Conservation (phyloP, 2,329 filamentous ascomycete species). For the Stagonosporopsis rhizophila region DNA sequence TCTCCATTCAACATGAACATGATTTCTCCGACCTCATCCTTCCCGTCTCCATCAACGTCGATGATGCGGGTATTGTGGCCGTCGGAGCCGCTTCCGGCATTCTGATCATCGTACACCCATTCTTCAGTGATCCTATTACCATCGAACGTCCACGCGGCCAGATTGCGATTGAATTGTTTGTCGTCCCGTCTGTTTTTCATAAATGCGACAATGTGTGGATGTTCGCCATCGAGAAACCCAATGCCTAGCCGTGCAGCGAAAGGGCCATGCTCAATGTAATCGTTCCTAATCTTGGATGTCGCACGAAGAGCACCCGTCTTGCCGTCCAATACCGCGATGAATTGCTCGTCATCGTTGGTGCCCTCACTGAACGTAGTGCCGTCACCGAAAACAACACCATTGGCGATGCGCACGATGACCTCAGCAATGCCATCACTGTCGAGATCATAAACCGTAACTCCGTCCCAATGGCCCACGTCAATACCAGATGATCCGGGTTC, state of each 20-base stretch:
- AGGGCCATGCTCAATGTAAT: constrained; percentile 18
- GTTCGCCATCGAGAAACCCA: background rate
- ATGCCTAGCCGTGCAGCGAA: constrained; percentile 16
- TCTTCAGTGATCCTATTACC: background rate
- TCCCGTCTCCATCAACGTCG: constrained; percentile 18
- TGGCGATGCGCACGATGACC: constrained; percentile 14
- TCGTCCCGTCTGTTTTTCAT: constrained; percentile 20
- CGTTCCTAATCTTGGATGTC: constrained; percentile 5
- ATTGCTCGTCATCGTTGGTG: constrained; percentile 10
- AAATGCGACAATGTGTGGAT: constrained; percentile 17
- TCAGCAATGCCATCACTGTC: constrained; percentile 18
- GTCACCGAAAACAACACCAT: constrained; percentile 18
- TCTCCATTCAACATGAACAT: constrained; percentile 19
- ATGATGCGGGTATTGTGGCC: constrained; percentile 20
- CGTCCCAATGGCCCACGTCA: constrained; percentile 17
- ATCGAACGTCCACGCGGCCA: constrained; percentile 18
- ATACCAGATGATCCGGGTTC: constrained; percentile 18
- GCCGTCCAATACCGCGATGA: constrained; percentile 16
- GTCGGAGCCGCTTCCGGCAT: constrained; percentile 10
- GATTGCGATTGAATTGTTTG: constrained; percentile 16
- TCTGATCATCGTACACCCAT: constrained; percentile 14
- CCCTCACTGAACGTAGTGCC: constrained; percentile 6
- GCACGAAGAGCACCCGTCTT: constrained; percentile 9
- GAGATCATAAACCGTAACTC: constrained; percentile 18
- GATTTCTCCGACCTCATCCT: constrained; percentile 21